phyloP scores from a whole-genome alignment of 352 stramenopile species.

The Phytophthora parvispora region DNA sequence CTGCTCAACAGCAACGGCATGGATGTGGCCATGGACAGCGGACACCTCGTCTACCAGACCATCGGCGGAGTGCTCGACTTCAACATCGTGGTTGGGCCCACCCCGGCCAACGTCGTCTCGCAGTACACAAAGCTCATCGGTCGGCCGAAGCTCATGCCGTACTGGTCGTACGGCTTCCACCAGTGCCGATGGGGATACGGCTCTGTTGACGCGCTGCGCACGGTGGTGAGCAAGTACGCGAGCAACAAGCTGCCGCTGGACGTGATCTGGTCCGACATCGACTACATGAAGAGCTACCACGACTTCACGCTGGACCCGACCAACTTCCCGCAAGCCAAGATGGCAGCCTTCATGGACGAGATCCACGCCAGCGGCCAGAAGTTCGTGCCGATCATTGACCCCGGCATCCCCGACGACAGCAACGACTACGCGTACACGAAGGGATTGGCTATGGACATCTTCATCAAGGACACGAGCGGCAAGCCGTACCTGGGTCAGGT shows the following conservation, averaged over 20 bases:
- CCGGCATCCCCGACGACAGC: constrained; percentile 72
- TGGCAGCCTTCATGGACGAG: constrained; percentile 51
- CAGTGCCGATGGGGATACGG: constrained; percentile 67
- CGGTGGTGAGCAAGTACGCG: constrained; percentile 56
- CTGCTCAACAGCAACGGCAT: constrained; percentile 77
- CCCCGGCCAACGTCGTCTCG: constrained; percentile 46
- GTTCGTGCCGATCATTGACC: constrained; percentile 88
- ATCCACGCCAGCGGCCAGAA: constrained; percentile 66
- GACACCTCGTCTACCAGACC: constrained; percentile 57
- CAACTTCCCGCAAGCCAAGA: constrained; percentile 51
- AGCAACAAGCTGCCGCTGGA: constrained; percentile 58
- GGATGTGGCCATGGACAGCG: constrained; percentile 60
- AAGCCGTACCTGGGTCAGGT: constrained; percentile 81
- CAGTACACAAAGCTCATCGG: constrained; percentile 76
- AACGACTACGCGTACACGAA: constrained; percentile 63
- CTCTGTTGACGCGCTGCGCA: constrained; percentile 31
- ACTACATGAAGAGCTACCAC: constrained; percentile 67
- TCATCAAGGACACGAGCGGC: constrained; percentile 76
- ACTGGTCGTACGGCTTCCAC: constrained; percentile 82
- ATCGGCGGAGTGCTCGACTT: constrained; percentile 77
- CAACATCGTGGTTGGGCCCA: constrained; percentile 56
- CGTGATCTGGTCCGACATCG: constrained; percentile 72
- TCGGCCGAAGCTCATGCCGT: constrained; percentile 65
- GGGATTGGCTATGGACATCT: constrained; percentile 73
- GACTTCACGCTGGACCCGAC: constrained; percentile 75